A percentile compares a stretch with the other conserved stretches of the same genome.
These are phyloP conservation scores for Botryotinia calthae DNA, from an alignment of 2,329 filamentous ascomycete genomes.

Conservation along the genomic window DNA sequence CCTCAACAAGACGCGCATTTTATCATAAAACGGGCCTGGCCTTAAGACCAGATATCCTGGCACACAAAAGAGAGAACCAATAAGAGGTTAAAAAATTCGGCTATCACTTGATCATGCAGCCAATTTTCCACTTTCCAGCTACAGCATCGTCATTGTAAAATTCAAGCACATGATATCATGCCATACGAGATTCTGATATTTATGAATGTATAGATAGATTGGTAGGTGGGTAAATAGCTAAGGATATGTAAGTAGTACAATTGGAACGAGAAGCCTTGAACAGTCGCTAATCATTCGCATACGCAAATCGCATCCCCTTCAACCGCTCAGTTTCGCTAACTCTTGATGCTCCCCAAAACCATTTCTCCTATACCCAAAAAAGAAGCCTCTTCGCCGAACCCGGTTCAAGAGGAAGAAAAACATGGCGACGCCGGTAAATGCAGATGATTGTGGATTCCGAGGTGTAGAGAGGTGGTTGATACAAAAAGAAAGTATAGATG, in stretches of 20 bases:
- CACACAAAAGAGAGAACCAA: neutral
- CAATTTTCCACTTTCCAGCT: neutral
- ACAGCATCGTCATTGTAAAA: neutral
- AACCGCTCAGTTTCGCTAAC: neutral
- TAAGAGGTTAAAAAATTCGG: neutral
- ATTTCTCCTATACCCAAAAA: constrained; percentile 12
- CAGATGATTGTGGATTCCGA: neutral
- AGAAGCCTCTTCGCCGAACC: neutral
- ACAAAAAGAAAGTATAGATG: neutral
- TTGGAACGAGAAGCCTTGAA: constrained; percentile 1
- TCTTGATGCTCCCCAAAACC: neutral
- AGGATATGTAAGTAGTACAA: constrained; percentile 14
- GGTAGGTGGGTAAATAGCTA: constrained; percentile 2
- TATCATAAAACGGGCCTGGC: too few species aligned
- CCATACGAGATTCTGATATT: neutral
- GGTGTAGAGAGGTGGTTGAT: neutral
- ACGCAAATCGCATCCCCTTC: neutral
- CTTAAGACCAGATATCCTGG: neutral
- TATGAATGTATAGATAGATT: neutral
- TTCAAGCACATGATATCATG: neutral
- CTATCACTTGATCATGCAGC: neutral
- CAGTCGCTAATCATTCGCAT: neutral
- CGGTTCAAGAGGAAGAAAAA: constrained; percentile 6
- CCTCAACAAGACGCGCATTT: too few species aligned
- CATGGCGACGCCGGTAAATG: neutral